phyloP scores from a whole-genome alignment of 306 rosid species.

The Prunus mongolica region DNA sequence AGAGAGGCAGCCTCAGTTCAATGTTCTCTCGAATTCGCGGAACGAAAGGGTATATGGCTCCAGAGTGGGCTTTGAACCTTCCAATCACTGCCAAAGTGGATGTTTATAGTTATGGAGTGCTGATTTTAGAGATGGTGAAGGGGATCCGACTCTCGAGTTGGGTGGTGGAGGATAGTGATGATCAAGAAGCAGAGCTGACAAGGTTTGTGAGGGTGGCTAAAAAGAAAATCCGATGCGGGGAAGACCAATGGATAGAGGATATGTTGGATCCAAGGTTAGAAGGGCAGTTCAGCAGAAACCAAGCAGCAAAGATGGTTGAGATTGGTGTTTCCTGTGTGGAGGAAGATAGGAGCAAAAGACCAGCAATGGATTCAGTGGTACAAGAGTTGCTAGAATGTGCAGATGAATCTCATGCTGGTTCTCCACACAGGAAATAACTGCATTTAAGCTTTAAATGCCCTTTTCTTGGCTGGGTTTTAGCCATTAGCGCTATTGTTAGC shows the following conservation, averaged over 20 bases:
- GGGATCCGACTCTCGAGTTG: slow-evolving; percentile 12
- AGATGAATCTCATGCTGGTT: not conserved
- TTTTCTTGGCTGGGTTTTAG: not conserved
- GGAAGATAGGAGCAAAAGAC: slow-evolving; percentile 8
- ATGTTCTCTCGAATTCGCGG: slow-evolving; percentile 33
- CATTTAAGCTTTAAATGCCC: not conserved
- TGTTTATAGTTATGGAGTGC: slow-evolving; percentile 53
- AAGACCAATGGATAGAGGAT: slow-evolving; percentile 7
- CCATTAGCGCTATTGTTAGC: not conserved
- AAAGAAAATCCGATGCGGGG: not conserved
- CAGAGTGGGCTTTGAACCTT: slow-evolving; percentile 51
- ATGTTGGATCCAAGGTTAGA: slow-evolving; percentile 2
- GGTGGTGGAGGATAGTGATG: slow-evolving; percentile 2
- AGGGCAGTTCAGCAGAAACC: not conserved
- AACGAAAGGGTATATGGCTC: slow-evolving; percentile 58
- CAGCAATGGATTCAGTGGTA: slow-evolving; percentile 6
- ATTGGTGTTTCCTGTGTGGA: slow-evolving; percentile 10
- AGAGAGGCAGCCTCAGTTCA: slow-evolving; percentile 29
- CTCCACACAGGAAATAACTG: not conserved
- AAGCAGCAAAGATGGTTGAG: slow-evolving; percentile 16
- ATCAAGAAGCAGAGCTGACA: slow-evolving; percentile 13
- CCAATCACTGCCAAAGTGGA: slow-evolving; percentile 57
- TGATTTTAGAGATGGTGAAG: slow-evolving; percentile 47
- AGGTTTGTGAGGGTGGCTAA: slow-evolving; percentile 4
- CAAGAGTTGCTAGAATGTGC: not conserved